A percentile compares a stretch with the other conserved stretches of the same genome.
Conservation (phyloP, 768 basidiomycete species). For the Psilocybe sp. region DNA sequence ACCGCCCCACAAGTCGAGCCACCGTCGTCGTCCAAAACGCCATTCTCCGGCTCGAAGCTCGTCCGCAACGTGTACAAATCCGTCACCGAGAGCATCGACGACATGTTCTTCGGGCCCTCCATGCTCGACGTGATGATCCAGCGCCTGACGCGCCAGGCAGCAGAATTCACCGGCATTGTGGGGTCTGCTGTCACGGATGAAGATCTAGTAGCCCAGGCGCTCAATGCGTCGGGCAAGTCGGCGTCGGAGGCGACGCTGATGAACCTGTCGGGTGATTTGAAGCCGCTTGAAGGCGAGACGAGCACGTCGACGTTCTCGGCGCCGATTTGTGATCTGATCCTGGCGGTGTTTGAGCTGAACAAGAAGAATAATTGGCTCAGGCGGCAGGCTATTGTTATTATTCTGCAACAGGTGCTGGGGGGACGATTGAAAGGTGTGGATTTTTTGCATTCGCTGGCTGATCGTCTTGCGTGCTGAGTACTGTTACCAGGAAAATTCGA, state of each 20-base stretch:
- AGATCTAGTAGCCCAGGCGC: constrained; percentile 77
- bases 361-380: constrained; percentile 97
- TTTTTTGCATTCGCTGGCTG: neutral
- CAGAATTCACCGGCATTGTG: constrained; percentile 82
- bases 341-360: constrained; percentile 93
- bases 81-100: constrained; percentile 93
- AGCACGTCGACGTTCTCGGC: constrained; percentile 87
- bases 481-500: constrained; percentile 70
- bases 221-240: constrained; percentile 66
- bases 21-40: constrained; percentile 34
- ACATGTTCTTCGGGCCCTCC: constrained; percentile 94
- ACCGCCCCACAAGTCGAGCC: constrained; percentile 43
- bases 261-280: constrained; percentile 74
- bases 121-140: constrained; percentile 96
- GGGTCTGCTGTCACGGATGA: constrained; percentile 80
- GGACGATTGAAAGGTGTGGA: constrained; percentile 92
- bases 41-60: constrained; percentile 69
- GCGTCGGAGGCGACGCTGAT: constrained; percentile 67
- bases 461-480: constrained; percentile 2
- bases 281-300: constrained; percentile 83
- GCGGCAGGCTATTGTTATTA: constrained; percentile 92
- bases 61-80: constrained; percentile 89
- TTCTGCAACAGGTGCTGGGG: constrained; percentile 92
- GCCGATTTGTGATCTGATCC: constrained; percentile 90
- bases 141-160: constrained; percentile 84